Evolutionary conservation across 129 eudicot species (phyloP).

Genomic region (Flaveria trinervia): DNA sequence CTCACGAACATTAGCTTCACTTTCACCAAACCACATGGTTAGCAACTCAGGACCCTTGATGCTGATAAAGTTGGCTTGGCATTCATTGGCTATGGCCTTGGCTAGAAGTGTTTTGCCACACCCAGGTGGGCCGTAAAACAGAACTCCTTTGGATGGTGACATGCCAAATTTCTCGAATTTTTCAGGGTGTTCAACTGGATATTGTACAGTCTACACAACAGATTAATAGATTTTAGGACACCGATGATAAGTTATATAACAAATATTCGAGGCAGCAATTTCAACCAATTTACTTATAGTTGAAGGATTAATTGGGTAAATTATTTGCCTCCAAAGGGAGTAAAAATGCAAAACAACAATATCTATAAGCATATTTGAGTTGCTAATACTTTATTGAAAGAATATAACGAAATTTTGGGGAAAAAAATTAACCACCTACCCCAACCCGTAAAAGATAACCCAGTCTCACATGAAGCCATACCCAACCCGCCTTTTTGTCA

Average conservation of each 20-base stretch:
- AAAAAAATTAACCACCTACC: too few relatives aligned
- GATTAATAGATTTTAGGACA: constrained; percentile 4
- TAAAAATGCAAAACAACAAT: too few relatives aligned
- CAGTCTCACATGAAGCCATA: too few relatives aligned
- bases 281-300: not conserved
- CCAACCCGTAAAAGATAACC: too few relatives aligned
- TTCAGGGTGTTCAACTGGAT: constrained; percentile 99
- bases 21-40: constrained; percentile 99
- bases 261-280: not conserved
- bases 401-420: not conserved
- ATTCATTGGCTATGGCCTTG: constrained; percentile 95
- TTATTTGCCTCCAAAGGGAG: not conserved
- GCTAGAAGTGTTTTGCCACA: constrained; percentile 96
- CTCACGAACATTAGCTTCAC: constrained; percentile 96
- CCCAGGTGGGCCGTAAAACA: constrained; percentile 97
- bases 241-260: not conserved
- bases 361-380: too few relatives aligned
- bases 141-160: constrained; percentile 98
- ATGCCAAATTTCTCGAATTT: constrained; percentile 94
- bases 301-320: not conserved
- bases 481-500: too few relatives aligned
- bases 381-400: not conserved
- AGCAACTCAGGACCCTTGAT: constrained; percentile 93
- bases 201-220: constrained; percentile 76
- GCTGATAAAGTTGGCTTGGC: constrained; percentile 93